Conservation (phyloP, 2,329 filamentous ascomycete genomes). For the Neopestalotiopsis sp. region DNA sequence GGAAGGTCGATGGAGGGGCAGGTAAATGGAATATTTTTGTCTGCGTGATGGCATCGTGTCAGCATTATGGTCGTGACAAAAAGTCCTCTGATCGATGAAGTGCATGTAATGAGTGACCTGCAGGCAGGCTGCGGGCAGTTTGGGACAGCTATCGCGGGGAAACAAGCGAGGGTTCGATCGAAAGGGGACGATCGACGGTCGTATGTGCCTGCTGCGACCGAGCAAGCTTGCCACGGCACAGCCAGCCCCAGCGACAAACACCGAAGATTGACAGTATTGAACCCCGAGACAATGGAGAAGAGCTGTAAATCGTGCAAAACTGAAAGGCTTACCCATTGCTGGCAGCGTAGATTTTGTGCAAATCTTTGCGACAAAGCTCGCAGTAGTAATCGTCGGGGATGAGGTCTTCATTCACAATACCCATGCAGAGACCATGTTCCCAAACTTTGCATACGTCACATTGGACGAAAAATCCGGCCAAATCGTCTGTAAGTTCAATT, state of each 20-base stretch:
- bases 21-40: slow-evolving; percentile 70
- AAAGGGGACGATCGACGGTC: slow-evolving; percentile 19
- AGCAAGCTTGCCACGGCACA: slow-evolving; percentile 17
- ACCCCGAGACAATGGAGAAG: neutral
- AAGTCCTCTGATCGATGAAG: neutral
- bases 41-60: slow-evolving; percentile 48
- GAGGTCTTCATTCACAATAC: slow-evolving; percentile 91
- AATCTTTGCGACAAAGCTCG: slow-evolving; percentile 89
- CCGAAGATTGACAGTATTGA: slow-evolving; percentile 6
- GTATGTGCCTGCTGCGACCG: slow-evolving; percentile 13
- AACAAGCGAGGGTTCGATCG: neutral
- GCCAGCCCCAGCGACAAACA: slow-evolving; percentile 17
- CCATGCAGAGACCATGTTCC: slow-evolving; percentile 98
- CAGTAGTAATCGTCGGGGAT: slow-evolving; percentile 96
- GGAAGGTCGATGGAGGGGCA: slow-evolving; percentile 64
- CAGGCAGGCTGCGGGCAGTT: neutral
- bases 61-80: slow-evolving; percentile 33
- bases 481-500: slow-evolving; percentile 77
- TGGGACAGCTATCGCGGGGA: slow-evolving; percentile 5
- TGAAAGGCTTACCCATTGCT: slow-evolving; percentile 77
- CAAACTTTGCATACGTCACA: slow-evolving; percentile 98
- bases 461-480: slow-evolving; percentile 95
- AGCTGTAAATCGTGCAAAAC: neutral
- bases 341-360: slow-evolving; percentile 83
- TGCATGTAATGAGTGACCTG: slow-evolving; percentile 4